Percentiles rank a stretch among this genome's conserved stretches.
These are phyloP conservation scores for Syzygium jambos DNA, from an alignment of 345 rosid species.

Conservation along the genomic window DNA sequence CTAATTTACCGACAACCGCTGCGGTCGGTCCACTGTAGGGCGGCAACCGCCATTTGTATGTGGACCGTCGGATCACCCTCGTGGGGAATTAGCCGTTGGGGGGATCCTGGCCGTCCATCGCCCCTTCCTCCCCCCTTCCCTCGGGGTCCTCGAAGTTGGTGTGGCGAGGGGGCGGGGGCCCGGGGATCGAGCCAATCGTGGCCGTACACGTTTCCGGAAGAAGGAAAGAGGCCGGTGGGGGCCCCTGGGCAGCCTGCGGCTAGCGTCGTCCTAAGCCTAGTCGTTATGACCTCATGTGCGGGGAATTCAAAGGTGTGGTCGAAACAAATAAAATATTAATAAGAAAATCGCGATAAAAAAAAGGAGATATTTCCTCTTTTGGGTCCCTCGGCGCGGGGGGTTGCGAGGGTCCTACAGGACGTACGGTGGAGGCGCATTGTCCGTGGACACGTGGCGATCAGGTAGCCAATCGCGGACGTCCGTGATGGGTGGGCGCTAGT, in stretches of 20 bases:
- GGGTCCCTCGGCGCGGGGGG: not conserved
- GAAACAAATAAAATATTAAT: not conserved
- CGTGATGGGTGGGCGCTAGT: not conserved
- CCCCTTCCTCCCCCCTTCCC: not conserved
- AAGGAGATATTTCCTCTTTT: not conserved
- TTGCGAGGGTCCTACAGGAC: not conserved
- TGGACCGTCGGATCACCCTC: not conserved
- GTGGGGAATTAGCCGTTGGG: not conserved
- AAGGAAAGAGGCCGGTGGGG: not conserved
- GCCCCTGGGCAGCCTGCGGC: not conserved
- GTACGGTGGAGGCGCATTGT: not conserved
- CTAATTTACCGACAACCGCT: not conserved
- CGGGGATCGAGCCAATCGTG: not conserved
- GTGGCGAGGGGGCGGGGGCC: not conserved
- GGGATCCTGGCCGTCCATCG: not conserved
- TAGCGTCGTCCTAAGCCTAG: not conserved
- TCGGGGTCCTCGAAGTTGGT: not conserved
- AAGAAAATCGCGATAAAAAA: not conserved
- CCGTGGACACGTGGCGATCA: not conserved
- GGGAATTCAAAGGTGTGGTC: not conserved
- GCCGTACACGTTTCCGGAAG: not conserved
- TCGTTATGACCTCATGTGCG: not conserved
- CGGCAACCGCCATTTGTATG: not conserved
- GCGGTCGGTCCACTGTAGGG: not conserved
- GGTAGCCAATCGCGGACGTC: not conserved